Evolutionary conservation across 2,329 filamentous ascomycete species (phyloP).

Genomic region (Colletotrichum sp.): DNA sequence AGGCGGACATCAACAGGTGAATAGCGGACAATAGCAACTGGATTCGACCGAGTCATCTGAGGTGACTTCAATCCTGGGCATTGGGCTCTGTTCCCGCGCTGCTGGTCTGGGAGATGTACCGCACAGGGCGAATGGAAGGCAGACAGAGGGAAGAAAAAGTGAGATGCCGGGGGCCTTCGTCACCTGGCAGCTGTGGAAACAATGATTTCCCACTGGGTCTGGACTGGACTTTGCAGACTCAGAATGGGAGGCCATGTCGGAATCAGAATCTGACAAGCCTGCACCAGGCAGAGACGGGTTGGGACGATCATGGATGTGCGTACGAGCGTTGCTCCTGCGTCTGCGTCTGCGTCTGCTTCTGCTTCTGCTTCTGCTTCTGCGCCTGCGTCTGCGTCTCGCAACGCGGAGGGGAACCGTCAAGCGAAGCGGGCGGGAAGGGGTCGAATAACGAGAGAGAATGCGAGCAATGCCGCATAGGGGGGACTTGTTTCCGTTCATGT

Average conservation of each 20-base stretch:
- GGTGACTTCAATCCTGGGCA: neutral
- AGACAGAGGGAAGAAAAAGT: neutral
- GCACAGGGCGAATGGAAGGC: neutral
- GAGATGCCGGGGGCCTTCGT: neutral
- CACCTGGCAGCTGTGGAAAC: neutral
- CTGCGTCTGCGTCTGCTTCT: conserved; percentile 15
- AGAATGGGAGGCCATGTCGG: neutral
- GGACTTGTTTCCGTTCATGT: neutral
- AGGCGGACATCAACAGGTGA: neutral
- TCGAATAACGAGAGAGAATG: neutral
- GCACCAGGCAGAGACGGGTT: neutral
- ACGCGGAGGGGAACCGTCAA: neutral
- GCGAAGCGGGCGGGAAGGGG: neutral
- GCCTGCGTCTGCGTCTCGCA: conserved; percentile 13
- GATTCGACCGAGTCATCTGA: neutral
- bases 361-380: neutral
- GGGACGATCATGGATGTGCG: conserved; percentile 10
- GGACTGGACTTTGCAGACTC: neutral
- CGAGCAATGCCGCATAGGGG: neutral
- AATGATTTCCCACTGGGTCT: neutral
- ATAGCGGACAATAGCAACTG: neutral
- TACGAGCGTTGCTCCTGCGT: conserved; percentile 4
- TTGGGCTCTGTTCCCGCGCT: neutral
- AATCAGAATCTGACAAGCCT: conserved; percentile 3
- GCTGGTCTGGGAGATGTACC: neutral